These are phyloP conservation scores for Ogataea henricii DNA, from an alignment of 805 yeast genomes.

Conservation along the genomic window DNA sequence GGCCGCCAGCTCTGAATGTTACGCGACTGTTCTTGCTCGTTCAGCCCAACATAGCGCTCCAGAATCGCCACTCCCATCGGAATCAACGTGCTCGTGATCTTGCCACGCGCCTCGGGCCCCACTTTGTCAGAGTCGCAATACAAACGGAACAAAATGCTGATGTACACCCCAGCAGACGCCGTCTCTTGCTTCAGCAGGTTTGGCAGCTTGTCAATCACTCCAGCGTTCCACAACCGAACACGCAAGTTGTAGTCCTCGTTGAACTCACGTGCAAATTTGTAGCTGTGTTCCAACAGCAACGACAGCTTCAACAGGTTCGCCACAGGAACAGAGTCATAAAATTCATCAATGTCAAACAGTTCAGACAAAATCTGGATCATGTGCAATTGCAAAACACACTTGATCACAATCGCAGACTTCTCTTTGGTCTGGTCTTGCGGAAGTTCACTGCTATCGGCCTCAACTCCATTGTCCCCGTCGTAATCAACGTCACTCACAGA, in stretches of 20 bases:
- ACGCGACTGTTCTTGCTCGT: conserved; percentile 76
- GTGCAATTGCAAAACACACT: conserved; percentile 86
- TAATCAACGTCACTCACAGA: conserved; percentile 11
- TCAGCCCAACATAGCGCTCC: conserved; percentile 67
- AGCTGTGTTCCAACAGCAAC: conserved; percentile 62
- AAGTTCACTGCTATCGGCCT: conserved; percentile 3
- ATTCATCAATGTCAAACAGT: conserved; percentile 66
- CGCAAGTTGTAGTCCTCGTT: conserved; percentile 87
- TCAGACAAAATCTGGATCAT: conserved; percentile 87
- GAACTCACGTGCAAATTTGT: conserved; percentile 81
- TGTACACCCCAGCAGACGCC: conserved; percentile 82
- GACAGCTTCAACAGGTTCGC: conserved; percentile 61
- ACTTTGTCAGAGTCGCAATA: conserved; percentile 66
- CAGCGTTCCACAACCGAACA: conserved; percentile 87
- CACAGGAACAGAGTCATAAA: conserved; percentile 71
- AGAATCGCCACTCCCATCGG: conserved; percentile 75
- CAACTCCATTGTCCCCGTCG: conserved; percentile 13
- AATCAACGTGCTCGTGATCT: conserved; percentile 55
- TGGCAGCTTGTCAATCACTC: conserved; percentile 89
- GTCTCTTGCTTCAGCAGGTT: conserved; percentile 91
- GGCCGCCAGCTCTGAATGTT: conserved; percentile 88
- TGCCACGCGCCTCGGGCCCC: conserved; percentile 45
- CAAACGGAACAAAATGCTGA: conserved; percentile 76
- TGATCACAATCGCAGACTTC: conserved; percentile 80
- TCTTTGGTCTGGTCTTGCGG: conserved; percentile 47